These are phyloP conservation scores for Decorospora gaudefroyi DNA, from an alignment of 2,329 filamentous ascomycete species.

Conservation along the genomic window DNA sequence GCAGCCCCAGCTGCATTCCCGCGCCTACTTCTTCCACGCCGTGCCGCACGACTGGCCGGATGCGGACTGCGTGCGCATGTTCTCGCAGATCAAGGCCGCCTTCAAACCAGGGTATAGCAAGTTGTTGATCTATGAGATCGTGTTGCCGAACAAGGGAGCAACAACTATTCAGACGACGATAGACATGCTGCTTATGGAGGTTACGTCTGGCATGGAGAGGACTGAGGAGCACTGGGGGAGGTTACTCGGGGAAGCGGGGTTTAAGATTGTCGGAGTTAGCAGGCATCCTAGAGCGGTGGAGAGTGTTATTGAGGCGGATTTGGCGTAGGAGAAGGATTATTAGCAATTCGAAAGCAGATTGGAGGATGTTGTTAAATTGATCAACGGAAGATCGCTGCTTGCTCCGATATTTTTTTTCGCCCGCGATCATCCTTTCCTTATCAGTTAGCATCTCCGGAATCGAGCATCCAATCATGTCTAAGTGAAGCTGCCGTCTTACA, in stretches of 20 bases:
- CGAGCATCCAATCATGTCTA: no score
- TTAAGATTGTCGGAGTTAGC: slow-evolving; percentile 3
- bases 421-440: no score
- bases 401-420: no score
- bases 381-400: no score
- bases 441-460: no score
- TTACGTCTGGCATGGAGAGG: slow-evolving; percentile 6
- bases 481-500: no score
- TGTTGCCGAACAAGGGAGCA: slow-evolving; percentile 6
- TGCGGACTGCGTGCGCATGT: slow-evolving; percentile 5
- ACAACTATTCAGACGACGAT: slow-evolving; percentile 7
- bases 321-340: no score
- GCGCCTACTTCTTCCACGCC: slow-evolving; percentile 7
- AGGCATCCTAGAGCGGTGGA: slow-evolving; percentile 8
- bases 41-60: slow-evolving; percentile 6
- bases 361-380: no score
- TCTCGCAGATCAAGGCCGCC: slow-evolving; percentile 2
- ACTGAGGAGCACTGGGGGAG: slow-evolving; percentile 6
- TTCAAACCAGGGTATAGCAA: slow-evolving; percentile 7
- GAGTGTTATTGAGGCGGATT: slow-evolving; percentile 9
- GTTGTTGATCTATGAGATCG: slow-evolving; percentile 7
- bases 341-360: no score
- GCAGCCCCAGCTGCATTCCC: slow-evolving; percentile 4
- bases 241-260: slow-evolving; percentile 2
- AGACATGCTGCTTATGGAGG: slow-evolving; percentile 10